Evolutionary conservation across 495 filamentous ascomycete species (phyloP).

Genomic region (Trypethelium eluteriae): DNA sequence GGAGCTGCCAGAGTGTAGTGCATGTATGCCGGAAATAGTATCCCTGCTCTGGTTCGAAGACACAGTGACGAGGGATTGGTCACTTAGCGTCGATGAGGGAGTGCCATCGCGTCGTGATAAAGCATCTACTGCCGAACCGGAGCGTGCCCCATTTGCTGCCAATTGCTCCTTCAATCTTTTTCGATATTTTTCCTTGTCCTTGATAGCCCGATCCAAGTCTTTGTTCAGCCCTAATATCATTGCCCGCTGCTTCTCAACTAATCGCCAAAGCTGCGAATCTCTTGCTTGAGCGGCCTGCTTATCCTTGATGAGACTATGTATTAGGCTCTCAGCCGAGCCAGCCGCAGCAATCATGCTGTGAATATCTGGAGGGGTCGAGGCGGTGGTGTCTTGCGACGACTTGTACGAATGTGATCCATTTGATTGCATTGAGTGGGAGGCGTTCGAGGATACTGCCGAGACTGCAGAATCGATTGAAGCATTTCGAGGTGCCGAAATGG

Average conservation of each 20-base stretch:
- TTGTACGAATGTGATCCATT: slow-evolving; percentile 54
- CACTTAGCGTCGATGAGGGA: slow-evolving; percentile 24
- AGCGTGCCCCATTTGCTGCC: slow-evolving; percentile 36
- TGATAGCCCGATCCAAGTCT: slow-evolving; percentile 82
- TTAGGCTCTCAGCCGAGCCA: slow-evolving; percentile 81
- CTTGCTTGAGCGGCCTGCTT: slow-evolving; percentile 81
- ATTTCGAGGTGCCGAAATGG: slow-evolving; percentile 50
- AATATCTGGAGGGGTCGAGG: slow-evolving; percentile 31
- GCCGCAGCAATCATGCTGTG: slow-evolving; percentile 51
- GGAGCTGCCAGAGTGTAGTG: neutral
- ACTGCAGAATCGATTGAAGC: slow-evolving; percentile 94
- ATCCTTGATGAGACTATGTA: slow-evolving; percentile 81
- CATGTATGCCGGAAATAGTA: neutral
- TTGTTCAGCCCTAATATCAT: slow-evolving; percentile 92
- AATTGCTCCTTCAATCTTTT: slow-evolving; percentile 79
- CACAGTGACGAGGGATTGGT: neutral
- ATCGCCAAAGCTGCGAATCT: slow-evolving; percentile 85
- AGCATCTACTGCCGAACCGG: slow-evolving; percentile 16
- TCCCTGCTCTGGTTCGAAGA: slow-evolving; percentile 8
- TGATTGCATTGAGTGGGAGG: slow-evolving; percentile 48
- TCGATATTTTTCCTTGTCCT: slow-evolving; percentile 90
- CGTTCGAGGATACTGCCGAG: slow-evolving; percentile 68
- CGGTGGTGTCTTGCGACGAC: slow-evolving; percentile 37
- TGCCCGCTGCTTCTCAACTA: slow-evolving; percentile 91
- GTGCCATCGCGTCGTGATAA: slow-evolving; percentile 26